A percentile compares a stretch with the other conserved stretches of the same genome.
Evolutionary conservation across 495 filamentous ascomycete species (phyloP).

Genomic region (Xylaria curta): DNA sequence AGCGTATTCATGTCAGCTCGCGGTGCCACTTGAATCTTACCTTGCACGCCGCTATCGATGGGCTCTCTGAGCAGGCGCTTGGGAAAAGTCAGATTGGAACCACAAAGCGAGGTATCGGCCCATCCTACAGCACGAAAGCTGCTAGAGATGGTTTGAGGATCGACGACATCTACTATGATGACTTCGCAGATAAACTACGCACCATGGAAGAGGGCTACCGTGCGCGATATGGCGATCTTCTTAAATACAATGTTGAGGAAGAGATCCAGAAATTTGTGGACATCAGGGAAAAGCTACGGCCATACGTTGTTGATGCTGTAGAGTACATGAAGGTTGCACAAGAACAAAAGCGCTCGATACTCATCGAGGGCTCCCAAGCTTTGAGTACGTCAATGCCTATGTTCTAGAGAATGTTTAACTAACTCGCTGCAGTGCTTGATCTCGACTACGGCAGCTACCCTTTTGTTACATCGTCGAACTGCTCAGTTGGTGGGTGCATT

Average conservation of each 20-base stretch:
- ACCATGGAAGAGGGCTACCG: slow-evolving; percentile 68
- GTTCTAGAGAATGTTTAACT: slow-evolving; percentile 12
- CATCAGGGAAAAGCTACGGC: slow-evolving; percentile 68
- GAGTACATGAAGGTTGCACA: slow-evolving; percentile 62
- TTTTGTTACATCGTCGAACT: slow-evolving; percentile 82
- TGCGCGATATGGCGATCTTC: slow-evolving; percentile 75
- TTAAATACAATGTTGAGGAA: slow-evolving; percentile 77
- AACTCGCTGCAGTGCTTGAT: slow-evolving; percentile 45
- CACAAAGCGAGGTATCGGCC: slow-evolving; percentile 72
- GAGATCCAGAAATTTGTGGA: slow-evolving; percentile 70
- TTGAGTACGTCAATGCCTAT: slow-evolving; percentile 53
- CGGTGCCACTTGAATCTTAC: slow-evolving; percentile 84
- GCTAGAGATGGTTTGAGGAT: slow-evolving; percentile 75
- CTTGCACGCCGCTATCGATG: slow-evolving; percentile 80
- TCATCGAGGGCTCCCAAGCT: slow-evolving; percentile 87
- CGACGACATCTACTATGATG: slow-evolving; percentile 72
- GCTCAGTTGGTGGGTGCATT: slow-evolving; percentile 76
- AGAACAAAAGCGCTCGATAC: slow-evolving; percentile 65
- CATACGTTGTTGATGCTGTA: slow-evolving; percentile 74
- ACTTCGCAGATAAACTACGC: slow-evolving; percentile 76
- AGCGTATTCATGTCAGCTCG: slow-evolving; percentile 78
- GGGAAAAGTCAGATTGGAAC: slow-evolving; percentile 64
- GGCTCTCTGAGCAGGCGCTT: slow-evolving; percentile 79
- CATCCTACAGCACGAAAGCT: slow-evolving; percentile 83
- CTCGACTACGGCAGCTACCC: slow-evolving; percentile 73